Conservation (phyloP, 331 rosid species). For the Erythrophleum ivorense region DNA sequence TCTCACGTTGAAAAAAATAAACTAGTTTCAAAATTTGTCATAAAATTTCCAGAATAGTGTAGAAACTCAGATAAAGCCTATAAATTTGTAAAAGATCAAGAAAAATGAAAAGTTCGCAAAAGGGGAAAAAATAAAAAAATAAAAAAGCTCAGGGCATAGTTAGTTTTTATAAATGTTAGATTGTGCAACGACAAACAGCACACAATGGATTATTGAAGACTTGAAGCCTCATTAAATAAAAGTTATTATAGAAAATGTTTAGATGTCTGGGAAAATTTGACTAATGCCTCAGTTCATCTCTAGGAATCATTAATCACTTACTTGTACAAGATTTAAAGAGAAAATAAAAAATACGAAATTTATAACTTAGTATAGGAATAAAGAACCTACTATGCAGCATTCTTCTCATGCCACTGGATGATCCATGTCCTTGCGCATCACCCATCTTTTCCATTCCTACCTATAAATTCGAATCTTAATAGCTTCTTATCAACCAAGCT, state of each 20-base stretch:
- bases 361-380: constrained; percentile 45
- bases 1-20: constrained; percentile 11
- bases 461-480: constrained; percentile 89
- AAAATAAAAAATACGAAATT: constrained; percentile 40
- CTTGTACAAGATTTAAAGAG: constrained; percentile 24
- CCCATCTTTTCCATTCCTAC: constrained; percentile 94
- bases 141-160: not conserved
- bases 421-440: constrained; percentile 67
- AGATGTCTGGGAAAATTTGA: constrained; percentile 12
- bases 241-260: no score
- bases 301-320: constrained; percentile 33
- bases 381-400: constrained; percentile 77
- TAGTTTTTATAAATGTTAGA: not conserved
- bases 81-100: not conserved
- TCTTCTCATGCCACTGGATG: constrained; percentile 69
- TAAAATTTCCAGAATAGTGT: constrained; percentile 10
- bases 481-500: constrained; percentile 65
- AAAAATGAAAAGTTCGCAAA: constrained; percentile 18
- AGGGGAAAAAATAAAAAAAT: not conserved
- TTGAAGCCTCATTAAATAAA: constrained; percentile 19
- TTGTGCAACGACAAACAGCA: not conserved
- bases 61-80: not conserved
- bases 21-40: constrained; percentile 6
- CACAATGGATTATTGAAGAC: constrained; percentile 10
- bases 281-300: constrained; percentile 28